Evolutionary conservation across 192 early-diverging fungal species (phyloP).

Genomic region (Coemansia sp.): DNA sequence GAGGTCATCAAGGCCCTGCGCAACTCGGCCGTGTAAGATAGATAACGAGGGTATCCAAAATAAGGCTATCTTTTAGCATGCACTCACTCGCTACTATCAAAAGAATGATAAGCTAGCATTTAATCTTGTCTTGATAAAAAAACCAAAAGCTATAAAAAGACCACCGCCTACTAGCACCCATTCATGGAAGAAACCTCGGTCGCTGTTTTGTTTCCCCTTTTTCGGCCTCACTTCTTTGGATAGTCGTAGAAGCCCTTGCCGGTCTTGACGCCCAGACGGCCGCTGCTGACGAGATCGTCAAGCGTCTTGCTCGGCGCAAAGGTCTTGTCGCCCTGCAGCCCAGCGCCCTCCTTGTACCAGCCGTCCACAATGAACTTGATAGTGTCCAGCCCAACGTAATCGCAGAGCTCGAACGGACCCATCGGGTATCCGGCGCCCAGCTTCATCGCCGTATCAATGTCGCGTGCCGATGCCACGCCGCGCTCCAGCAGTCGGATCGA

Average conservation of each 20-base stretch:
- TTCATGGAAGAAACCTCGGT: too few relatives aligned
- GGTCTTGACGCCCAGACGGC: conserved; percentile 82
- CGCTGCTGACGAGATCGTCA: conserved; percentile 71
- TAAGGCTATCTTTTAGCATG: too few relatives aligned
- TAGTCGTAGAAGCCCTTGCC: conserved; percentile 89
- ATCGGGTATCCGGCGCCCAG: conserved; percentile 96
- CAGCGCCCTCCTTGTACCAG: conserved; percentile 82
- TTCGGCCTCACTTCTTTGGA: conserved; percentile 4
- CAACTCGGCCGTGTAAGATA: not conserved
- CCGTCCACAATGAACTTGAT: conserved; percentile 95
- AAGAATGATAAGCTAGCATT: not conserved
- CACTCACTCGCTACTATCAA: too few relatives aligned
- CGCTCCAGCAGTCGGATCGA: conserved; percentile 90
- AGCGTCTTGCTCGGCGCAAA: conserved; percentile 72
- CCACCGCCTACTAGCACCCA: too few relatives aligned
- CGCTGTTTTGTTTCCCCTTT: too few relatives aligned
- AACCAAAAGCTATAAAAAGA: not conserved
- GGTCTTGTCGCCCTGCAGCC: conserved; percentile 71
- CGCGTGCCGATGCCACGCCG: conserved; percentile 78
- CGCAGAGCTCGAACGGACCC: conserved; percentile 72
- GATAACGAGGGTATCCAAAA: too few relatives aligned
- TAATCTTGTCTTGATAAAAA: not conserved
- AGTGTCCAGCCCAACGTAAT: conserved; percentile 89
- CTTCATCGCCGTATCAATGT: conserved; percentile 97
- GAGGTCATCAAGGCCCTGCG: conserved; percentile 47